Evolutionary conservation across 2,329 filamentous ascomycete genomes (phyloP).

Genomic region (Hymenoscyphus linearis): DNA sequence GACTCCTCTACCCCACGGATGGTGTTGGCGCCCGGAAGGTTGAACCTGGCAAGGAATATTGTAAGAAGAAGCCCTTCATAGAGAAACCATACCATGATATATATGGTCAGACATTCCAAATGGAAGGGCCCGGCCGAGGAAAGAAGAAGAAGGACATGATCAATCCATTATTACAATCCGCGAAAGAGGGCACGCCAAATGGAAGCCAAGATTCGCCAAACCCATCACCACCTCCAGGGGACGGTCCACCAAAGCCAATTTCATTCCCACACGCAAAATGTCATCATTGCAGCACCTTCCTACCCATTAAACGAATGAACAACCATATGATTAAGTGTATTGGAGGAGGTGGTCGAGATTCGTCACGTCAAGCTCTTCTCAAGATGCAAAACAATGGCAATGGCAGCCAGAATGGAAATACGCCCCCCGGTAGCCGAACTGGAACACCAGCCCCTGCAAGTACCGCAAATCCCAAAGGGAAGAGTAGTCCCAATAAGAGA

Average conservation of each 20-base stretch:
- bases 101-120: constrained; percentile 76
- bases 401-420: constrained; percentile 47
- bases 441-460: constrained; percentile 50
- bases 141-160: constrained; percentile 77
- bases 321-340: constrained; percentile 66
- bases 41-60: constrained; percentile 66
- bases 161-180: constrained; percentile 35
- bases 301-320: constrained; percentile 59
- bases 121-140: constrained; percentile 68
- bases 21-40: constrained; percentile 62
- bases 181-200: constrained; percentile 34
- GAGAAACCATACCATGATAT: constrained; percentile 73
- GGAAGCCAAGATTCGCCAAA: constrained; percentile 42
- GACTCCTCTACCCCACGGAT: constrained; percentile 66
- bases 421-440: constrained; percentile 58
- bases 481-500: constrained; percentile 29
- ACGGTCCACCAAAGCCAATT: constrained; percentile 54
- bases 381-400: constrained; percentile 53
- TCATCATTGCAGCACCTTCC: constrained; percentile 62
- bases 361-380: constrained; percentile 55
- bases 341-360: constrained; percentile 58
- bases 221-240: constrained; percentile 41
- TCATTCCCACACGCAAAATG: constrained; percentile 62
- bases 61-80: constrained; percentile 73
- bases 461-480: constrained; percentile 16